phyloP scores from a whole-genome alignment of 768 basidiomycete genomes.

The Fomitopsis serialis region DNA sequence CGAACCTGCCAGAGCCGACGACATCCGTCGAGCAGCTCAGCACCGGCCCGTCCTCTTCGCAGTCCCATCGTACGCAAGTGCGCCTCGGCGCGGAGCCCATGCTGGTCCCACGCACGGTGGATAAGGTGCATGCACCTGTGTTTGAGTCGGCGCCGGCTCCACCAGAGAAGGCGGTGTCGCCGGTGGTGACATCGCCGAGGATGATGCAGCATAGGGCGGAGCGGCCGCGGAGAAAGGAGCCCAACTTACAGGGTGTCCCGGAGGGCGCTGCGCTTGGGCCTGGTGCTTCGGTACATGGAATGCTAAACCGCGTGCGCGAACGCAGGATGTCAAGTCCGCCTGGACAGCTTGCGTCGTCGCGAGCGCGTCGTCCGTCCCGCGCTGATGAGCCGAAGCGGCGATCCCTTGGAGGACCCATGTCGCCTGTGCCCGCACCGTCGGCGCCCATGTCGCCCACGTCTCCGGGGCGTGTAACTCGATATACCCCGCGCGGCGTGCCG shows the following conservation, averaged over 20 bases:
- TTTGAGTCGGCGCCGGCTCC: neutral
- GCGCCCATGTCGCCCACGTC: neutral
- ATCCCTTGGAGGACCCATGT: neutral
- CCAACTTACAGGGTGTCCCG: neutral
- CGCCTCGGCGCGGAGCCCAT: constrained; percentile 8
- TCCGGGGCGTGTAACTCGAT: neutral
- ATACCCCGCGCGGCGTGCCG: neutral
- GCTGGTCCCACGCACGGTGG: neutral
- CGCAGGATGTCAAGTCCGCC: neutral
- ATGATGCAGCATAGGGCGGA: neutral
- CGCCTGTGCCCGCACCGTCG: too few relatives aligned
- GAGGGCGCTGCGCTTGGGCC: neutral
- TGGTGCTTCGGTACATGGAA: neutral
- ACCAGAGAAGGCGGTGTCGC: neutral
- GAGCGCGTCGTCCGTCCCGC: neutral
- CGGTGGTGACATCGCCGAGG: neutral
- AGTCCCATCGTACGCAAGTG: constrained; percentile 18
- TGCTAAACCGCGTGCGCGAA: neutral
- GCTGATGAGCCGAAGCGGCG: neutral
- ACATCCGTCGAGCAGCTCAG: constrained; percentile 11
- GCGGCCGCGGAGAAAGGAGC: neutral
- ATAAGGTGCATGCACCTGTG: neutral
- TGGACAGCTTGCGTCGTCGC: neutral
- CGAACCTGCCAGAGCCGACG: constrained; percentile 11
- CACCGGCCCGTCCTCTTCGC: constrained; percentile 13